Evolutionary conservation across 371 early-diverging fungal species (phyloP), one percentile per base, ranked within the genome.

Genomic region (Coemansia sp.): DNA sequence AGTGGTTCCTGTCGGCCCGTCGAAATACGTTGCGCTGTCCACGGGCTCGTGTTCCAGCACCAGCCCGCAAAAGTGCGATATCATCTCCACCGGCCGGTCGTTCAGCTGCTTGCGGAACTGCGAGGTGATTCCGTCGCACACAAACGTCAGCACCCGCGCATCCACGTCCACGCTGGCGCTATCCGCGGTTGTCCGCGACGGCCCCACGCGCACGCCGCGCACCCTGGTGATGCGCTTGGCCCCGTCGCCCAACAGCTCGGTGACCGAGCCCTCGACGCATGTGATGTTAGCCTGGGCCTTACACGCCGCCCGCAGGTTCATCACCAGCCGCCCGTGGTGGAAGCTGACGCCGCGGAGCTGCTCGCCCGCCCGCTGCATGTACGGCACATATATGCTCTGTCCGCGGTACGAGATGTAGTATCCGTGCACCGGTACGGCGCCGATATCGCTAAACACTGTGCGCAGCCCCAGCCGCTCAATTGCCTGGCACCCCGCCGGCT

Each of bases 261-360:
- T 82, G 2, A 86, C 93, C 7, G 90, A 88, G 20, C 83, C 89
- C 74, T 94, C 92, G 30, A 88, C 79, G 5, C 87, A 75, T 0
- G 86, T 87, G 3, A 93, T 87, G 69, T 89, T 91, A 20, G 85
- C 80, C 49, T 82, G 77, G 8, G 69, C 65, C 10, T 78, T 79
- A 34, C 90, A 90, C 13, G 88, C 88, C 43, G 83, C 79, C 58
- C 98, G 78, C 20, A 98, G 73, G 4, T 90, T 91, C 80, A 85
- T 87, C 55, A 98, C 87, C 70, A 98, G 90, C 53, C 91, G 82
- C 11, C 98, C 98, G 59, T 98, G 96, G 69, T 98, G 97, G 70
- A 98, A 96, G 1, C 93, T 88, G 50, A 82, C 79, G 41, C 98
- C 97, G n/a, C 71, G 56, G 54, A 70, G 73, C 49, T 61, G 55